Evolutionary conservation across 768 basidiomycete species (phyloP).

Genomic region (Phylloporus sp.): DNA sequence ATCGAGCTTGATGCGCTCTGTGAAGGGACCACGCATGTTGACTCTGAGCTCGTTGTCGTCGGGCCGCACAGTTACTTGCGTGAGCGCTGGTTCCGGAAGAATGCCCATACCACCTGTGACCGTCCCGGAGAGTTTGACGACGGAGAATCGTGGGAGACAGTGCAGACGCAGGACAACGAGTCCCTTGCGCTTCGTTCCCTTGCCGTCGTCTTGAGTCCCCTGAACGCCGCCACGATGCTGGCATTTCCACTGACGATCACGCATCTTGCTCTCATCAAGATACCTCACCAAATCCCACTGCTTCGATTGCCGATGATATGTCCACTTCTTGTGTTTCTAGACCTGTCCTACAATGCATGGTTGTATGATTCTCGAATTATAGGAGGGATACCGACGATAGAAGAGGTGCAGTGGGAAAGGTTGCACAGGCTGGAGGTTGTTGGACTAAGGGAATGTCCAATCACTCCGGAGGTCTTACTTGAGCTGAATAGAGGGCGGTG

Average conservation of each 20-base stretch:
- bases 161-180: conserved; percentile 27
- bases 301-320: conserved; percentile 54
- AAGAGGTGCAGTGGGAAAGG: conserved; percentile 53
- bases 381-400: conserved; percentile 33
- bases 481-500: conserved; percentile 58
- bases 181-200: conserved; percentile 40
- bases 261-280: conserved; percentile 51
- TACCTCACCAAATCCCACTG: conserved; percentile 45
- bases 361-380: conserved; percentile 11
- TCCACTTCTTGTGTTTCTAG: conserved; percentile 58
- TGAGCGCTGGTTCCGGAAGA: conserved; percentile 38
- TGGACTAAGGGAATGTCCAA: conserved; percentile 50
- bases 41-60: conserved; percentile 62
- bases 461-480: conserved; percentile 38
- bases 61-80: conserved; percentile 46
- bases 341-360: conserved; percentile 65
- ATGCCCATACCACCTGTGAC: not conserved
- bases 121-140: not conserved
- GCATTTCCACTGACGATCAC: conserved; percentile 62
- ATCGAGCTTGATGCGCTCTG: conserved; percentile 48
- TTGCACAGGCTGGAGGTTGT: conserved; percentile 51
- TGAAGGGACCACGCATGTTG: conserved; percentile 46
- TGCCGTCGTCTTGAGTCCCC: conserved; percentile 43
- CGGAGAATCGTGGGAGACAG: conserved; percentile 39
- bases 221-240: conserved; percentile 42